A percentile compares a stretch with the other conserved stretches of the same genome.
Conservation (phyloP, 2,329 filamentous ascomycete genomes). For the Aspergillus calidoustus region DNA sequence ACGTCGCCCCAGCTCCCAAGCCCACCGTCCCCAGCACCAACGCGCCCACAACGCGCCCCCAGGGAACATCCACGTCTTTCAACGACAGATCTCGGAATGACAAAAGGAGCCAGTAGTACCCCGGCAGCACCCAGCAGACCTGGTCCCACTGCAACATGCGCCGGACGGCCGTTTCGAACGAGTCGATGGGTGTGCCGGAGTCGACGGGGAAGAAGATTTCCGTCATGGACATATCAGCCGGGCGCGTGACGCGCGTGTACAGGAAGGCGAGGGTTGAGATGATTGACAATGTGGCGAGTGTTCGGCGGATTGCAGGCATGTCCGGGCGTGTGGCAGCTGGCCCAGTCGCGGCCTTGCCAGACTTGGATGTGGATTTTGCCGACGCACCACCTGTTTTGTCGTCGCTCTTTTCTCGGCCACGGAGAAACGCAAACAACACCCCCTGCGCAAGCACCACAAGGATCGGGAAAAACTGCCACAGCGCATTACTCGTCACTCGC, state of each 20-base stretch:
- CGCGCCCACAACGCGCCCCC: slow-evolving; percentile 7
- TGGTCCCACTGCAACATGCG: slow-evolving; percentile 19
- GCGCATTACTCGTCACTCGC: slow-evolving; percentile 9
- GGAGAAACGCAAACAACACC: not conserved
- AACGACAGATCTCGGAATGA: slow-evolving; percentile 15
- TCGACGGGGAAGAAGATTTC: slow-evolving; percentile 5
- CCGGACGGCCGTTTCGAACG: slow-evolving; percentile 4
- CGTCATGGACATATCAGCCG: not conserved
- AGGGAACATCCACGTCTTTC: not conserved
- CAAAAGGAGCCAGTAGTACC: slow-evolving; percentile 16
- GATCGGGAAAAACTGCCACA: slow-evolving; percentile 22
- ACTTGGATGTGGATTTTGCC: no score
- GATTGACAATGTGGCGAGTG: not conserved
- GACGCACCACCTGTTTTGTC: no score
- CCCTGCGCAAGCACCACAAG: slow-evolving; percentile 12
- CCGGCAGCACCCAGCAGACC: slow-evolving; percentile 4
- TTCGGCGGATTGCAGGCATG: not conserved
- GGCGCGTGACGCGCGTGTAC: not conserved
- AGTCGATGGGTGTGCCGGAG: not conserved
- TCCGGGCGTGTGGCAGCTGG: not conserved
- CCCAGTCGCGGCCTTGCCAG: no score
- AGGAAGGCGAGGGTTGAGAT: not conserved
- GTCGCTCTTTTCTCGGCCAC: not conserved
- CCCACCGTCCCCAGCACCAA: not conserved
- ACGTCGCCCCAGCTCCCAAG: slow-evolving; percentile 20